Conservation (phyloP, 306 rosid genomes). For the Rosa chinensis region DNA sequence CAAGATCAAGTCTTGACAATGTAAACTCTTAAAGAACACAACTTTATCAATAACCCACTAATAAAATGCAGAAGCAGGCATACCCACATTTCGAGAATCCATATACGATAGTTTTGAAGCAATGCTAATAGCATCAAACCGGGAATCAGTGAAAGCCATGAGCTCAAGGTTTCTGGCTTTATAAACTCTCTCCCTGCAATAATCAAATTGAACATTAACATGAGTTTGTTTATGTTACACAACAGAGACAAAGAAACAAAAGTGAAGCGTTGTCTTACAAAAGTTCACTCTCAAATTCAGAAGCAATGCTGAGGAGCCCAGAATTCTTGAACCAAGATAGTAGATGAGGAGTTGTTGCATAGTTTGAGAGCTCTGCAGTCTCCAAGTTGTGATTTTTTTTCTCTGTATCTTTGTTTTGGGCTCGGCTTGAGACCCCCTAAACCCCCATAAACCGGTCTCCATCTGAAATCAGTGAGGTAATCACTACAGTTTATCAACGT, state of each 20-base stretch:
- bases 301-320: conserved; percentile 3
- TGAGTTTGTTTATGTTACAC: neutral
- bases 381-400: neutral
- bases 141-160: neutral
- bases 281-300: conserved; percentile 2
- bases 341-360: neutral
- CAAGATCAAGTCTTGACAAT: neutral
- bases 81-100: conserved; percentile 8
- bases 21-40: neutral
- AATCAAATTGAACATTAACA: neutral
- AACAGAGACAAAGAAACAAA: neutral
- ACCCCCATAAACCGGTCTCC: no score
- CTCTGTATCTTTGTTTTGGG: neutral
- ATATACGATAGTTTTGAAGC: conserved; percentile 3
- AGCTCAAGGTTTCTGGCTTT: conserved; percentile 9
- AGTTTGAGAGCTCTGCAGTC: neutral
- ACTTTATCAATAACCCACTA: neutral
- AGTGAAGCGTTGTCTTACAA: neutral
- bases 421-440: no score
- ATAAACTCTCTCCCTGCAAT: conserved; percentile 5
- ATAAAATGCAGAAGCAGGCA: neutral
- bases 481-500: no score
- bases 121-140: neutral
- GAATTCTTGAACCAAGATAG: neutral
- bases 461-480: no score